A percentile compares a stretch with the other conserved stretches of the same genome.
These are phyloP conservation scores for Plasmodium inui DNA, from an alignment of 169 alveolate species.

Conservation along the genomic window DNA sequence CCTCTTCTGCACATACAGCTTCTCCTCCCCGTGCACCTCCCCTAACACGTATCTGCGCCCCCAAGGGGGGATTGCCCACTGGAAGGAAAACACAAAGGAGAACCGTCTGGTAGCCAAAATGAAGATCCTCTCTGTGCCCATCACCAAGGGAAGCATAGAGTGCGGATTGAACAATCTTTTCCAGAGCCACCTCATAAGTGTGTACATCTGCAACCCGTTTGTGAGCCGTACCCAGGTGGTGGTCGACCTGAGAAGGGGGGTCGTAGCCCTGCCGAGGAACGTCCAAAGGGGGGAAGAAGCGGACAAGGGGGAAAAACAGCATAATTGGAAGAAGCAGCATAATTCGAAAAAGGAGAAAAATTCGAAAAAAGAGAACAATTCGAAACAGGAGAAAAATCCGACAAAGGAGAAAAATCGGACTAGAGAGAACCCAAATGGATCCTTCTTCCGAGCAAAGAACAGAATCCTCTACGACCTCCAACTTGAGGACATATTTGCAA, in stretches of 20 bases:
- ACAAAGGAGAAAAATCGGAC: not conserved
- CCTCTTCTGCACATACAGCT: no score
- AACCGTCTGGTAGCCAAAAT: not conserved
- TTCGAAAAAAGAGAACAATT: not conserved
- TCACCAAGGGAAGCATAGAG: constrained; percentile 19
- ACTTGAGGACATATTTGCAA: constrained; percentile 17
- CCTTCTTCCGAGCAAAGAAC: not conserved
- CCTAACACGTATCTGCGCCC: no score
- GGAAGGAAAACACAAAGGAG: not conserved
- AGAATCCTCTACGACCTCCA: constrained; percentile 12
- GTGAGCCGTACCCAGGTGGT: constrained; percentile 8
- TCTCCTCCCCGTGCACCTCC: no score
- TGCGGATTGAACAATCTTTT: constrained; percentile 28
- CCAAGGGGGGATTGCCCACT: not conserved
- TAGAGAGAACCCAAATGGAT: no score
- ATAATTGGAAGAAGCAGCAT: not conserved
- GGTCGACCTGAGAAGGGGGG: constrained; percentile 14
- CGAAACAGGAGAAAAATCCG: not conserved
- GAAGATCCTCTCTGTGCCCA: constrained; percentile 13
- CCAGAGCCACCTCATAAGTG: not conserved
- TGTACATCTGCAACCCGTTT: constrained; percentile 43
- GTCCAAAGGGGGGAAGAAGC: not conserved
- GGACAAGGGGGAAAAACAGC: not conserved
- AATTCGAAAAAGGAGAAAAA: no score
- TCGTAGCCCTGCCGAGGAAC: constrained; percentile 12